Conservation (phyloP, 768 basidiomycete genomes). For the Kockovaella imperatae region DNA sequence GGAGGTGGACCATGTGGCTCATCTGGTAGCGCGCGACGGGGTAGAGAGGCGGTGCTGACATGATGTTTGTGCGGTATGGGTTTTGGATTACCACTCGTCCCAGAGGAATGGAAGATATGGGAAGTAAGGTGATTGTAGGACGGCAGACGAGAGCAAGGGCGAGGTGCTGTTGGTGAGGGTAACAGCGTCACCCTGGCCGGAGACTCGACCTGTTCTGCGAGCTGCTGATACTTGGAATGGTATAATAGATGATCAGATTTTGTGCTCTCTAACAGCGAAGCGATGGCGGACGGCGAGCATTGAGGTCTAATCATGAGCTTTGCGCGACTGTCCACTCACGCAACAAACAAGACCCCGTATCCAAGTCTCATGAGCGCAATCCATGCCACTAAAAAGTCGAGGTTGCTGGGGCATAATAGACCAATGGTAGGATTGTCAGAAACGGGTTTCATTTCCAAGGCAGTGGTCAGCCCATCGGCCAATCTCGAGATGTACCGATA, state of each 20-base stretch:
- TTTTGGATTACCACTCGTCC: slow-evolving; percentile 52
- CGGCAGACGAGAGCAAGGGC: slow-evolving; percentile 32
- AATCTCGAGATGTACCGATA: slow-evolving; percentile 1
- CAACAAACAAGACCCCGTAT: slow-evolving; percentile 33
- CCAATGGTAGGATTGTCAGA: too few relatives aligned
- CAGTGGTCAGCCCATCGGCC: background rate
- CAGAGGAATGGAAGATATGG: slow-evolving; percentile 49
- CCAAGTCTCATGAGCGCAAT: slow-evolving; percentile 38
- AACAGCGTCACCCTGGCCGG: slow-evolving; percentile 9
- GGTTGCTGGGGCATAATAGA: slow-evolving; percentile 33
- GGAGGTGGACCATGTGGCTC: slow-evolving; percentile 27
- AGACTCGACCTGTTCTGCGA: slow-evolving; percentile 39
- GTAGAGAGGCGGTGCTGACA: slow-evolving; percentile 36
- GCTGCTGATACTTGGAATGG: slow-evolving; percentile 45
- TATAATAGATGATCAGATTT: slow-evolving; percentile 47
- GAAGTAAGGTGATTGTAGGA: slow-evolving; percentile 18
- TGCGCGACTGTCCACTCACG: slow-evolving; percentile 21
- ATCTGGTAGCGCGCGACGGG: slow-evolving; percentile 29
- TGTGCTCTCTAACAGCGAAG: slow-evolving; percentile 48
- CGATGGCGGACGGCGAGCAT: slow-evolving; percentile 49
- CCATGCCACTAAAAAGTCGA: slow-evolving; percentile 37
- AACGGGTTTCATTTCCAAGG: slow-evolving; percentile 9
- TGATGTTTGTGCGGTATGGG: slow-evolving; percentile 45
- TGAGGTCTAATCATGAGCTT: slow-evolving; percentile 23
- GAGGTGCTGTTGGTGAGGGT: slow-evolving; percentile 19